Base-by-base conservation (phyloP, 2,329 filamentous ascomycete genomes). In the Scopulariopsis brevicaulis region DNA sequence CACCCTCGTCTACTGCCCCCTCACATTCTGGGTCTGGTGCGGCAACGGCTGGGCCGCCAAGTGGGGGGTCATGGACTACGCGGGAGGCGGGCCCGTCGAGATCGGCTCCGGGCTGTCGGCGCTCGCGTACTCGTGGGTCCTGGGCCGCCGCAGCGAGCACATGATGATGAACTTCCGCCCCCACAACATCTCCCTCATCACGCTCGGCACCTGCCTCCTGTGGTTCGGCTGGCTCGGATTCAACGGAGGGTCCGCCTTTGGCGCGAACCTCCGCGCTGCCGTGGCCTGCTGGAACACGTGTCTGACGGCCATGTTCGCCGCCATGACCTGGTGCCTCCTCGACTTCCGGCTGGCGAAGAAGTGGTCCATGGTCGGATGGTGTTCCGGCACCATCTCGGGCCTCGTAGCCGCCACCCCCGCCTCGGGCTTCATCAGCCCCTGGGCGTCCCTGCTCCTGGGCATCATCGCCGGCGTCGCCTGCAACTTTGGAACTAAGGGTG, bases 101-200 rank as follows among this genome's bases (percentile, higher is more conserved):
- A 97, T 99, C 66, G 89, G 84, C 61, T 97, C 94, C 59, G 94
- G 94, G 70, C 79, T 96, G 74, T 94, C 90, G 51, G 94, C 93
- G 34, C 80, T 97, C 53, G 94, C 94, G 63, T 99, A 97, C 77
- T 96, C 92, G 2, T 87, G 90, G 89, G 86, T 96, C 43, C 88
- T 99, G 61, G 94, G 94, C 64, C 89, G 91, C 68, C 90, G 94
- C 64, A 94, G 96, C 77, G 93, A 97, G 78, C 94, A 91, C 78
- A 96, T 97, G 91, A 96, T 97, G 90, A 84, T 96, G 74, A 97
- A 97, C 82, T 97, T 97, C 83, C 90, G 94, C 64, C 94, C 94
- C 20, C 94, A 99, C 80, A 99, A 99, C 77, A 94, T 97, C 64
- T 96, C 92, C 6, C 83, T 97, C 68, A 96, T 99, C 74, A 92